Evolutionary conservation across 2,329 filamentous ascomycete species (phyloP).

Genomic region (Colletotrichum limetticola): DNA sequence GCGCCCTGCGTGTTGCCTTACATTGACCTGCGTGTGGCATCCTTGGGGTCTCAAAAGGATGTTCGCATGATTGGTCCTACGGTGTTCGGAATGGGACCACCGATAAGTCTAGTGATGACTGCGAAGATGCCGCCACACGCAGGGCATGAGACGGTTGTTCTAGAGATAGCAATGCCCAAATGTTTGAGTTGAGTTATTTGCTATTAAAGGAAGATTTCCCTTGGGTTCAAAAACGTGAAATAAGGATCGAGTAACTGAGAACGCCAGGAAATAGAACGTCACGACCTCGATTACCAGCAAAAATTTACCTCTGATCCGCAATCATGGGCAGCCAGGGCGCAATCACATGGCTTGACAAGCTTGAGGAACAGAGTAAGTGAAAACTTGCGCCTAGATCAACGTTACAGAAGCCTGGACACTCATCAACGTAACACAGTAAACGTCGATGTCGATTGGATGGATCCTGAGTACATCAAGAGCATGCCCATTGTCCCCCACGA

Average conservation of each 20-base stretch:
- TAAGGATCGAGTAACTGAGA: neutral
- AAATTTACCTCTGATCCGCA: neutral
- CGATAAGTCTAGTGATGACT: neutral
- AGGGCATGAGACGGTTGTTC: slow-evolving; percentile 3
- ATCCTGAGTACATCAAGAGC: slow-evolving; percentile 56
- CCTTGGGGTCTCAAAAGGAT: neutral
- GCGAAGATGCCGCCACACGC: slow-evolving; percentile 16
- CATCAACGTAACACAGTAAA: slow-evolving; percentile 49
- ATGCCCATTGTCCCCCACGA: slow-evolving; percentile 58
- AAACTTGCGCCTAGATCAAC: too few species aligned
- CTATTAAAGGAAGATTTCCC: slow-evolving; percentile 6
- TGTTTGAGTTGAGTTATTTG: neutral
- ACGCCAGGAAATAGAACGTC: neutral
- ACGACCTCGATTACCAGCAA: neutral
- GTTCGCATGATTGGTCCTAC: slow-evolving; percentile 5
- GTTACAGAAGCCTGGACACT: neutral
- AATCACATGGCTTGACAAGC: slow-evolving; percentile 54
- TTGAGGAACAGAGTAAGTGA: slow-evolving; percentile 50
- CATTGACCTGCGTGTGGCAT: slow-evolving; percentile 24
- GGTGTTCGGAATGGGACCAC: slow-evolving; percentile 11
- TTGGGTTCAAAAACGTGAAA: neutral
- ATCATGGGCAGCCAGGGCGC: slow-evolving; percentile 45
- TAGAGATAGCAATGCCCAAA: neutral
- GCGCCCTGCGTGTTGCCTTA: slow-evolving; percentile 40
- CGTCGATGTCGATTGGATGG: slow-evolving; percentile 64